Base-by-base conservation (phyloP, 2,329 filamentous ascomycete species). In the Didymella sp. region DNA sequence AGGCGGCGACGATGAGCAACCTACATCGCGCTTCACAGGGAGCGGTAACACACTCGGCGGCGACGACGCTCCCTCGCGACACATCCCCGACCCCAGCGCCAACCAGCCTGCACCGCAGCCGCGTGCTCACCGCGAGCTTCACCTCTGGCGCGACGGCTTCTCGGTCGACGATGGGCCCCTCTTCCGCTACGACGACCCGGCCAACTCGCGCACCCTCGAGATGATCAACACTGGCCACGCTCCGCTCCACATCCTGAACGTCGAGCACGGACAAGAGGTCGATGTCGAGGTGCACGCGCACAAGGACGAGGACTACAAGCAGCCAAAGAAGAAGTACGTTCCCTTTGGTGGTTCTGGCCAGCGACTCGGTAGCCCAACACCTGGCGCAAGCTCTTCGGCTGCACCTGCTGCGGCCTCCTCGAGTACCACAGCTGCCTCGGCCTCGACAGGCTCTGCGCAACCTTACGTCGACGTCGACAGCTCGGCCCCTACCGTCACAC, bases 71-170 rank as follows among this genome's bases (percentile, higher is more conserved):
- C 87, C 88, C 56, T 92, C 89, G 65, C 85, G 87, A 57, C 79
- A 80, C 22, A 85, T 95, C 47, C 86, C 87, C 40, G 87, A 90
- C 62, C 85, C 89, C 25, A 75, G 63, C 19, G 73, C 73, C 47
- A 72, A 62, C 56, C 68, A 69, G 43, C 67, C 73, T 7, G 70
- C 67, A 50, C 76, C 73, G 15, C 77, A 76, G 9, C 79, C 83
- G 30, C 82, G 84, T 5, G 86, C 89, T 59, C 85, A 86, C 47
- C 87, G 90, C 47, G 84, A 86, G 11, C 81, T 96, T 50, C 91
- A 94, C 69, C 82, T 95, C 41, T 96, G 91, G 91, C 83, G 84
- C 38, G 88, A 96, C 71, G 91, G 91, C 13, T 94, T 95, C 78
- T 94, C 90, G 62, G 87, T 96, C 59, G 91, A 93, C 58, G 90